Evolutionary conservation across 345 rosid species (phyloP).

Genomic region (Punica granatum): DNA sequence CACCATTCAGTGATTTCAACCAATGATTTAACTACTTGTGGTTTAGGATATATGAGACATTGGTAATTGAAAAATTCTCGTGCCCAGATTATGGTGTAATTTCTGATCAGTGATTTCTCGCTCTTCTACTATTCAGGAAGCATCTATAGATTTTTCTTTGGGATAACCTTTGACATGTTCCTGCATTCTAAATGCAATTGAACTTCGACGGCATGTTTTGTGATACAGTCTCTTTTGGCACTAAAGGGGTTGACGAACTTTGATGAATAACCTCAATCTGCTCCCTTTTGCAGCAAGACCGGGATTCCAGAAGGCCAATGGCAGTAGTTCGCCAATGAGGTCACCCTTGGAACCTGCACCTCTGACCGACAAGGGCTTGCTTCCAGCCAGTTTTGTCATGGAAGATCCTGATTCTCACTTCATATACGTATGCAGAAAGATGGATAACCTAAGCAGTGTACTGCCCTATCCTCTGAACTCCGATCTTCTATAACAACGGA

Average conservation of each 20-base stretch:
- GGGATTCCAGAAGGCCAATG: conserved; percentile 47
- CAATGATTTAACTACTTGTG: no score
- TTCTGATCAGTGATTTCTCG: no score
- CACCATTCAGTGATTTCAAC: not conserved
- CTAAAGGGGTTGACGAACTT: not conserved
- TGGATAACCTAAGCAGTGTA: conserved; percentile 20
- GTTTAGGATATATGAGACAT: no score
- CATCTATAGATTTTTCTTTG: no score
- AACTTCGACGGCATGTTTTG: not conserved
- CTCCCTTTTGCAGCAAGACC: conserved; percentile 68
- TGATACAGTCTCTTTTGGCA: not conserved
- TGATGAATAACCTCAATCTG: not conserved
- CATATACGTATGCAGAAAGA: conserved; percentile 70
- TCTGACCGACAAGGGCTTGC: conserved; percentile 50
- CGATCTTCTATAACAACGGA: conserved; percentile 19
- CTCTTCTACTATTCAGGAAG: not conserved
- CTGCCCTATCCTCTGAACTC: conserved; percentile 35
- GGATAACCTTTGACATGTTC: not conserved
- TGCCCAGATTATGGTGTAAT: no score
- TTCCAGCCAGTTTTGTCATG: conserved; percentile 55
- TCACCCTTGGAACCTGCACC: conserved; percentile 64
- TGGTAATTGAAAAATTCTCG: no score
- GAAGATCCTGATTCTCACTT: conserved; percentile 95
- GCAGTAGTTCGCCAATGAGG: conserved; percentile 30
- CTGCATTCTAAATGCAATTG: not conserved